A percentile compares a stretch with the other conserved stretches of the same genome.
Evolutionary conservation across 2,329 filamentous ascomycete species (phyloP).

Genomic region (Neocucurbitaria cava): DNA sequence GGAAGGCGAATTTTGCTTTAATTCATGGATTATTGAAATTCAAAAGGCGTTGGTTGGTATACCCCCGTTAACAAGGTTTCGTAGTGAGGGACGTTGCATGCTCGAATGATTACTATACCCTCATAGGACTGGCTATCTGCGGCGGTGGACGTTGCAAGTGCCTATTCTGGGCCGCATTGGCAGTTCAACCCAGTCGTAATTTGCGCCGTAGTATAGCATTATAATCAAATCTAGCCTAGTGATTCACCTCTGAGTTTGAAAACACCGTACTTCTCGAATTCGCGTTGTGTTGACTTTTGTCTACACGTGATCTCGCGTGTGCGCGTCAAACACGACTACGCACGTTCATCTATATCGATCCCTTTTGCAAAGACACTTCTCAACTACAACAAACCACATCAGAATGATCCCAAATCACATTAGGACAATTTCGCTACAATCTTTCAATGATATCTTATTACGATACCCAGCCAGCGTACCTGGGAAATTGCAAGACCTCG

Average conservation of each 20-base stretch:
- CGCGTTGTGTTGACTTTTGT: too few species aligned
- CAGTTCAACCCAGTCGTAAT: background rate
- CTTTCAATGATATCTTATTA: constrained; percentile 28
- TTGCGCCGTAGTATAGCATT: background rate
- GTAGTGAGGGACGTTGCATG: background rate
- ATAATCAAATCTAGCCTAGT: background rate
- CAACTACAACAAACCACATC: background rate
- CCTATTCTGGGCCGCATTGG: background rate
- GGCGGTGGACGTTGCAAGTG: too few species aligned
- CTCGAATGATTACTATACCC: background rate
- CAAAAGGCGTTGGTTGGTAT: background rate
- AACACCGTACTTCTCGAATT: too few species aligned
- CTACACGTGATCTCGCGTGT: background rate
- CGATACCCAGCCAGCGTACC: constrained; percentile 38
- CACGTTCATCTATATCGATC: constrained; percentile 3
- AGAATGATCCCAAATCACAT: constrained; percentile 16
- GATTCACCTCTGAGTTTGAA: too few species aligned
- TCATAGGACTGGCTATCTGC: background rate
- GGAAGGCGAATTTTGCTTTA: background rate
- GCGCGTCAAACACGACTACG: constrained; percentile 3
- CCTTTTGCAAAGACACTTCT: background rate
- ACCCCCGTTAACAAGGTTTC: background rate
- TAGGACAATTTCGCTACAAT: constrained; percentile 19
- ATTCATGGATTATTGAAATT: background rate
- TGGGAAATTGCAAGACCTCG: constrained; percentile 38